Evolutionary conservation across 257 asterid species (phyloP).

Genomic region (Euphrasia confusa): DNA sequence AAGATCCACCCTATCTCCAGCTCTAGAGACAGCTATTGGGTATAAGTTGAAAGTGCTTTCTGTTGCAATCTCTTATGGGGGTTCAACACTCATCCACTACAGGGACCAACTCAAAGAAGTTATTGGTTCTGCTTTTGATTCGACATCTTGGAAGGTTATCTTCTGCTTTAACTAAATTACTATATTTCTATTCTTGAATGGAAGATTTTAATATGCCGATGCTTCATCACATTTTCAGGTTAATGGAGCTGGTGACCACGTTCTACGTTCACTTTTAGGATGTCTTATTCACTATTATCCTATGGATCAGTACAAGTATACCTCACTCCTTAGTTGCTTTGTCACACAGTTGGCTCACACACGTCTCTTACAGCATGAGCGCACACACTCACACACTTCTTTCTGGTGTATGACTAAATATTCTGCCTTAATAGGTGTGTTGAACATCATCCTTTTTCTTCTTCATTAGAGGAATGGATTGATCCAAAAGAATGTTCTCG

Average conservation of each 20-base stretch:
- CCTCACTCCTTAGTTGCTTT: conserved; percentile 24
- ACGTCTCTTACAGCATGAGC: conserved; percentile 14
- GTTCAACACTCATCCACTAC: conserved; percentile 69
- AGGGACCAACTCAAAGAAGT: conserved; percentile 80
- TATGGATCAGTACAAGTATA: conserved; percentile 85
- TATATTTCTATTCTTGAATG: conserved; percentile 16
- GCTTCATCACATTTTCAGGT: conserved; percentile 51
- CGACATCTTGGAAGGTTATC: conserved; percentile 97
- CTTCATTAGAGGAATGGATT: conserved; percentile 85
- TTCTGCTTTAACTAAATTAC: conserved; percentile 20
- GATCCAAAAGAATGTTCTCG: conserved; percentile 60
- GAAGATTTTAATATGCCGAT: conserved; percentile 18
- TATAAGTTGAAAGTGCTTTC: conserved; percentile 93
- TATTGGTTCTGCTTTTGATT: conserved; percentile 75
- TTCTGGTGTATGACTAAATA: conserved; percentile 20
- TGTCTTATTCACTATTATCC: conserved; percentile 92
- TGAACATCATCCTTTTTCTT: conserved; percentile 49
- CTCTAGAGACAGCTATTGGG: conserved; percentile 78
- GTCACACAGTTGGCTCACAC: conserved; percentile 16
- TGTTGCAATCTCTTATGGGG: conserved; percentile 90
- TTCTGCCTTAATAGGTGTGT: conserved; percentile 60
- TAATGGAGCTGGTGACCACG: conserved; percentile 96
- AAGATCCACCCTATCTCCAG: conserved; percentile 76
- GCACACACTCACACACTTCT: conserved; percentile 4
- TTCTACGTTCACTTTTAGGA: conserved; percentile 96